phyloP scores from a whole-genome alignment of 805 yeast species.

The Metschnikowia peoriensis region DNA sequence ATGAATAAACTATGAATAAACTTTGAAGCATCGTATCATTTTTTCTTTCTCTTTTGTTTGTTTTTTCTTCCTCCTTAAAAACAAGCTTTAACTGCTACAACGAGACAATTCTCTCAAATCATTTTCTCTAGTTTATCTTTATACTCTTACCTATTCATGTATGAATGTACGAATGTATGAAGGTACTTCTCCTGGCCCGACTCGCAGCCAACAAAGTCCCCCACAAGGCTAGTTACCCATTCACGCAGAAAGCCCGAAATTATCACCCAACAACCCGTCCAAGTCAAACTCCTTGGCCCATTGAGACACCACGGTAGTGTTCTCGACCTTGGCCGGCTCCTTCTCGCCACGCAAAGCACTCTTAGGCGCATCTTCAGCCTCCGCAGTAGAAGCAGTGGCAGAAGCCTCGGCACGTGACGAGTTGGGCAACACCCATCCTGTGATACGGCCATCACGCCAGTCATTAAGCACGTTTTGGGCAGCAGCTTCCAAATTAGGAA shows the following conservation, averaged over 20 bases:
- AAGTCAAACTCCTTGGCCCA: constrained; percentile 96
- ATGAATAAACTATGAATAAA: no score
- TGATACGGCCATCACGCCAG: constrained; percentile 95
- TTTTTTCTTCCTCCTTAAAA: no score
- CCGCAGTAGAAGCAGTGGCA: constrained; percentile 12
- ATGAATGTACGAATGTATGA: no score
- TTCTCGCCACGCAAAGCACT: constrained; percentile 41
- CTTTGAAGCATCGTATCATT: no score
- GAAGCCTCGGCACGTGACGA: constrained; percentile 41
- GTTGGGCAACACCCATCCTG: constrained; percentile 85
- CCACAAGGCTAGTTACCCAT: background rate
- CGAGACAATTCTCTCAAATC: no score
- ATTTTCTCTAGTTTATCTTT: no score
- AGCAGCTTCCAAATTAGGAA: constrained; percentile 86
- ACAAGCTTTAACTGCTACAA: no score
- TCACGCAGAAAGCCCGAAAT: constrained; percentile 31
- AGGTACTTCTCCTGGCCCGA: no score
- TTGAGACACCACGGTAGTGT: constrained; percentile 75
- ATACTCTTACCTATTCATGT: no score
- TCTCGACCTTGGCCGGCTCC: constrained; percentile 52
- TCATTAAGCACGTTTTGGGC: constrained; percentile 81
- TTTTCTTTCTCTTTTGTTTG: no score
- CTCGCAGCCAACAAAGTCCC: no score
- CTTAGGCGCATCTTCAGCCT: constrained; percentile 32
- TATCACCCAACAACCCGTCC: constrained; percentile 67